These are phyloP conservation scores for Dactylellina cionopaga DNA, from an alignment of 2,329 filamentous ascomycete species.

Conservation along the genomic window DNA sequence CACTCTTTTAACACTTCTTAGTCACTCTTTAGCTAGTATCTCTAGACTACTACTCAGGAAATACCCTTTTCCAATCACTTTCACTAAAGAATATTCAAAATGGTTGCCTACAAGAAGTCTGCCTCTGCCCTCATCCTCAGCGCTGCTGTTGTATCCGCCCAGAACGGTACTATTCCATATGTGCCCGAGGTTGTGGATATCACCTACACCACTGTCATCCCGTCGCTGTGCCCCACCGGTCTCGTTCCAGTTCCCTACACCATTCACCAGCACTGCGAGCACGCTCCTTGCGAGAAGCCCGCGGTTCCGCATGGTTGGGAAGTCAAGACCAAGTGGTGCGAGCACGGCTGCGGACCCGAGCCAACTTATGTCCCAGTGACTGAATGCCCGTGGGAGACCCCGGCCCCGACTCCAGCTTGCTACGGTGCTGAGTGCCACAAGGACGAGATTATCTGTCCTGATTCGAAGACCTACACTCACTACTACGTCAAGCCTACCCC, in stretches of 20 bases:
- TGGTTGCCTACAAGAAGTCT: constrained; percentile 52
- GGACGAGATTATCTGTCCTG: constrained; percentile 36
- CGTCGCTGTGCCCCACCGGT: constrained; percentile 43
- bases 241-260: constrained; percentile 45
- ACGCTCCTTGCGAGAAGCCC: constrained; percentile 25
- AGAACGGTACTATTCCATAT: constrained; percentile 32
- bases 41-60: constrained; percentile 1
- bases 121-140: constrained; percentile 25
- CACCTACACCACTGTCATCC: constrained; percentile 49
- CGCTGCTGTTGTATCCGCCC: constrained; percentile 30
- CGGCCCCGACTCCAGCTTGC: constrained; percentile 60
- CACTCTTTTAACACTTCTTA: constrained; percentile 38
- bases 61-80: neutral
- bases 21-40: constrained; percentile 44
- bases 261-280: constrained; percentile 41
- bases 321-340: constrained; percentile 44
- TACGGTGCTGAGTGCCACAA: constrained; percentile 24
- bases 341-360: constrained; percentile 53
- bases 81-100: constrained; percentile 29
- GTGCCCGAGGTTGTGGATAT: constrained; percentile 1
- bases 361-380: constrained; percentile 62
- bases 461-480: constrained; percentile 33
- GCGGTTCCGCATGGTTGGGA: constrained; percentile 41
- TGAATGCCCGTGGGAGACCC: constrained; percentile 62
- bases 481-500: constrained; percentile 20